Base-by-base conservation (phyloP, 345 rosid genomes). In the Dipteronia dyeriana region DNA sequence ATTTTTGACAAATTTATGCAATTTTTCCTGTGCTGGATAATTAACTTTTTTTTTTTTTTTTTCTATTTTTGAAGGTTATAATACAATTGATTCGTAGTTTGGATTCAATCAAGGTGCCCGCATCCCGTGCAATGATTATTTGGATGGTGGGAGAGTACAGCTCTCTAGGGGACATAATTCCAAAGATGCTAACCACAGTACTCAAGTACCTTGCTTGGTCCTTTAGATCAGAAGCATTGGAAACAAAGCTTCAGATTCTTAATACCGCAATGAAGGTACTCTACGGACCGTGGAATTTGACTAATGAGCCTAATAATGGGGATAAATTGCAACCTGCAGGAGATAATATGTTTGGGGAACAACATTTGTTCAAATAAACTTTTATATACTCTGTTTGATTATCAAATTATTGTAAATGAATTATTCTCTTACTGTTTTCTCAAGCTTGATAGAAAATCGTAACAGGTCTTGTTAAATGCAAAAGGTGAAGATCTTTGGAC, bases 121-220 rank as follows among this genome's bases (percentile, higher is more conserved):
- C 92, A 75, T 97, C 97, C 68, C 98, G 99, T 74, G 95, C 93
- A 77, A 90, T 89, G 76, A 84, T 96, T 84, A 87, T 92, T 83
- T 96, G 99, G 99, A 91, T 96, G 97, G 81, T 91, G 73, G 99
- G 97, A 66, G 97, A 90, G 75, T 96, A 94, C 79, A 81, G 87
- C 82, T 84, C 89, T 61, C 16, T 91, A 84, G 98, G 98, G 73
- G 88, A 85, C 73, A 87, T 79, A 75, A 91, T 96, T 73, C 95
- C 97, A 2, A 90, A 83, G 87, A 94, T 89, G 92, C 66, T 94
- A 78, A 80, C 85, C 79, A 87, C 93, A 51, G 87, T 96, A 72
- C 87, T 95, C 23, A 88, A 88, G 81, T 96, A 94, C 86, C 92
- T 96, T 79, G 97, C 97, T 66, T 86, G 93, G 95, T 88, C 95